These are phyloP conservation scores for Alternaria ethzedia DNA, from an alignment of 2,329 filamentous ascomycete species.

Conservation along the genomic window DNA sequence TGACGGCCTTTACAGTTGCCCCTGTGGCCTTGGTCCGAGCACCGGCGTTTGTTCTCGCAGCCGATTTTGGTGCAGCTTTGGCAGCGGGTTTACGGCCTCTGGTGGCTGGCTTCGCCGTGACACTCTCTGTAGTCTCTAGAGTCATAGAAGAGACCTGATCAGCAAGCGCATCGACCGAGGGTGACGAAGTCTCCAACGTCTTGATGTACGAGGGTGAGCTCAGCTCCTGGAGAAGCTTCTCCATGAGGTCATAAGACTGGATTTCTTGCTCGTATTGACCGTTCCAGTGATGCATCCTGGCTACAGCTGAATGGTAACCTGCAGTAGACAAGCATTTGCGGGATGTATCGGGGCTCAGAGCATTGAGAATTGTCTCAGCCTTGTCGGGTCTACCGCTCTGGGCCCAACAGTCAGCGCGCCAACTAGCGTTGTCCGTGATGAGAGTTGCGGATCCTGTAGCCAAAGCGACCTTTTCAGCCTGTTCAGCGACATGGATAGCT, in stretches of 20 bases:
- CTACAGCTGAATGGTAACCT: constrained; percentile 57
- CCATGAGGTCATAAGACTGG: constrained; percentile 56
- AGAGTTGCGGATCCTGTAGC: constrained; percentile 68
- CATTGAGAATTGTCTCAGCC: constrained; percentile 59
- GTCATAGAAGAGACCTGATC: constrained; percentile 52
- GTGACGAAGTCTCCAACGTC: constrained; percentile 29
- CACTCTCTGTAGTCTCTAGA: constrained; percentile 32
- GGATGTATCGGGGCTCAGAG: constrained; percentile 53
- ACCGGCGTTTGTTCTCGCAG: constrained; percentile 18
- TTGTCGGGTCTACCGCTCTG: constrained; percentile 58
- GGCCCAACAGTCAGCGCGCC: constrained; percentile 57
- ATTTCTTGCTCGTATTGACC: constrained; percentile 57
- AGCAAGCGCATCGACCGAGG: constrained; percentile 46
- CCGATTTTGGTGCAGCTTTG: constrained; percentile 20
- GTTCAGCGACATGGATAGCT: constrained; percentile 85
- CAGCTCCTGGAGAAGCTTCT: constrained; percentile 54
- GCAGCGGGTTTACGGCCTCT: constrained; percentile 32
- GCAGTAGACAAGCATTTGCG: constrained; percentile 60
- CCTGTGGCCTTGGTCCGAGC: constrained; percentile 21
- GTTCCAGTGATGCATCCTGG: constrained; percentile 56
- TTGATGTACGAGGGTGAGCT: constrained; percentile 43
- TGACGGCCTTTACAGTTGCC: constrained; percentile 19
- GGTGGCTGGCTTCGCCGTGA: constrained; percentile 17
- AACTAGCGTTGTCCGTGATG: constrained; percentile 53
- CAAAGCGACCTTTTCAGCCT: constrained; percentile 77